These are phyloP conservation scores for Ophiocytium majus DNA, from an alignment of 352 stramenopile species.

Conservation along the genomic window DNA sequence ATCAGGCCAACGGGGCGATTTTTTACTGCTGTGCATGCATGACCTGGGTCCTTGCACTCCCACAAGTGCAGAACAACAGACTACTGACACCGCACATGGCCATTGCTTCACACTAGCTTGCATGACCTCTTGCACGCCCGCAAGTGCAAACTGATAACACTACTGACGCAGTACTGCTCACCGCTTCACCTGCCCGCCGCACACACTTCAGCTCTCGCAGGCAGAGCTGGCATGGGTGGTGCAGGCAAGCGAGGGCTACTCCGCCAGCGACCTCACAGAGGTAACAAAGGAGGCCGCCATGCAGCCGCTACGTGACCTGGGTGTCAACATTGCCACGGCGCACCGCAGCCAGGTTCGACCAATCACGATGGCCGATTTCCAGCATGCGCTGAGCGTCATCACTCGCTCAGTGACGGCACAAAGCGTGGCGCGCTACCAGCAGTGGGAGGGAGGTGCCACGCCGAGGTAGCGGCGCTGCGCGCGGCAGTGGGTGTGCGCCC, in stretches of 20 bases:
- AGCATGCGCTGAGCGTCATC: not conserved
- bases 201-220: not conserved
- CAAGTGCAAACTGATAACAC: no score
- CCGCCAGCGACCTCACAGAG: slow-evolving; percentile 63
- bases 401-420: not conserved
- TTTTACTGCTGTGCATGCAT: no score
- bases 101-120: no score
- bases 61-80: no score
- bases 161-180: no score
- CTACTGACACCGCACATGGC: no score
- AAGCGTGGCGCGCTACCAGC: not conserved
- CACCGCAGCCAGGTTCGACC: not conserved
- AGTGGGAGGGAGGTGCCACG: not conserved
- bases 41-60: no score
- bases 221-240: slow-evolving; percentile 57
- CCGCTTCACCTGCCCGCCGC: no score
- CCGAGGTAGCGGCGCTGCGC: not conserved
- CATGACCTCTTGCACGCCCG: no score
- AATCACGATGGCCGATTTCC: not conserved
- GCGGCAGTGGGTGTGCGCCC: not conserved
- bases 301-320: slow-evolving; percentile 61
- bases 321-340: not conserved
- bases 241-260: slow-evolving; percentile 62
- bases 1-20: no score
- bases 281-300: slow-evolving; percentile 68